Percentiles rank a stretch among this genome's conserved stretches.
Evolutionary conservation across 176 grass and related monocot genomes (phyloP).

Genomic region (Guadua angustifolia): DNA sequence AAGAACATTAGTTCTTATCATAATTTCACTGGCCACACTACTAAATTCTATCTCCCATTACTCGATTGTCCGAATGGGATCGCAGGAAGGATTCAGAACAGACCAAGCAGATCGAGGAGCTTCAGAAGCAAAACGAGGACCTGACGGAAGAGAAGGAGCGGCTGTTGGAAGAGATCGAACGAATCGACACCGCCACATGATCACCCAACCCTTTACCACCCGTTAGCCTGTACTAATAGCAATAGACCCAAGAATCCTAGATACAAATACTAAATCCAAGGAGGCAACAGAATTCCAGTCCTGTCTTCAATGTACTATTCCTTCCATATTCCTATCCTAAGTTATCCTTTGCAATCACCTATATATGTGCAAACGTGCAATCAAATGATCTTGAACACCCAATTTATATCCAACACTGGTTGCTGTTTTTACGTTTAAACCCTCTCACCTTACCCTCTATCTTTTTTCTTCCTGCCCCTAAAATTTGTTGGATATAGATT

Average conservation of each 20-base stretch:
- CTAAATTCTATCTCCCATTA: neutral
- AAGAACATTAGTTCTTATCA: neutral
- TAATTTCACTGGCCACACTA: neutral
- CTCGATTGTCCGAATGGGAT: neutral
- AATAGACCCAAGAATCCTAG: conserved; percentile 27
- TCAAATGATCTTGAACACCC: too few species aligned
- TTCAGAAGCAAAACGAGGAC: conserved; percentile 77
- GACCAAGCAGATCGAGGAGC: conserved; percentile 78
- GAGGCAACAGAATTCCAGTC: conserved; percentile 8
- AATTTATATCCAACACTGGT: too few species aligned
- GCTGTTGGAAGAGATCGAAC: conserved; percentile 67
- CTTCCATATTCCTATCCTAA: conserved; percentile 28
- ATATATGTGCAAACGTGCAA: too few species aligned
- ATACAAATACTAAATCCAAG: conserved; percentile 40
- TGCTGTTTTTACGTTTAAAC: too few species aligned
- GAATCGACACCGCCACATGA: conserved; percentile 51
- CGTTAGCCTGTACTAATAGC: conserved; percentile 23
- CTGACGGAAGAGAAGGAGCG: conserved; percentile 56
- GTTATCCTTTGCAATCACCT: too few species aligned
- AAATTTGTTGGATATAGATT: too few species aligned
- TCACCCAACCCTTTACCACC: neutral
- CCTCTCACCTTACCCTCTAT: too few species aligned
- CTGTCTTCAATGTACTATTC: conserved; percentile 46
- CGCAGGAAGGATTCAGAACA: conserved; percentile 83
- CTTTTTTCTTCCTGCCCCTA: too few species aligned